Percentiles rank a stretch among this genome's conserved stretches.
phyloP scores from a whole-genome alignment of 2,329 filamentous ascomycete species.

The Simplicillium aogashimaense region DNA sequence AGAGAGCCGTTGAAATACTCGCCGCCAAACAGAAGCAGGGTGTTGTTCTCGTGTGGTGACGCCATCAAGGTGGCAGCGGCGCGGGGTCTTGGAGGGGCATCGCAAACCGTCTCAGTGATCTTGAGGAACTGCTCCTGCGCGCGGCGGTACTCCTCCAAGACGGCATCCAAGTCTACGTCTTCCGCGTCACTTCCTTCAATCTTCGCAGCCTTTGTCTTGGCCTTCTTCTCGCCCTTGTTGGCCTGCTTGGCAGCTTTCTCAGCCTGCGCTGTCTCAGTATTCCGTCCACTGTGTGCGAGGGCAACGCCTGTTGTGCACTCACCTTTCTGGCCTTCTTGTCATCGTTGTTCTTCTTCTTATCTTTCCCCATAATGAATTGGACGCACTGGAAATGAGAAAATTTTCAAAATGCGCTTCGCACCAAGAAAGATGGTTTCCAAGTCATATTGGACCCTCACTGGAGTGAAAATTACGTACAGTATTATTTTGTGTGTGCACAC shows the following conservation, averaged over 20 bases:
- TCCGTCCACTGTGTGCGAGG: background rate
- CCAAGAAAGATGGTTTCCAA: too few species aligned
- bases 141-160: slow-evolving; percentile 85
- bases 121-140: slow-evolving; percentile 92
- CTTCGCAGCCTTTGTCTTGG: slow-evolving; percentile 60
- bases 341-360: slow-evolving; percentile 39
- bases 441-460: too few species aligned
- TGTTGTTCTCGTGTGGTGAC: slow-evolving; percentile 76
- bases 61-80: slow-evolving; percentile 75
- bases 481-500: slow-evolving; percentile 6
- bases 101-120: slow-evolving; percentile 69
- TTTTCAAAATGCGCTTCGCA: too few species aligned
- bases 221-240: slow-evolving; percentile 83
- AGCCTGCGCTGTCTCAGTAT: slow-evolving; percentile 21
- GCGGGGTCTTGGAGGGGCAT: slow-evolving; percentile 65
- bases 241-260: slow-evolving; percentile 70
- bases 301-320: slow-evolving; percentile 10
- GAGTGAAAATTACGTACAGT: too few species aligned
- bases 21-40: slow-evolving; percentile 84
- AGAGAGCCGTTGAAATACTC: slow-evolving; percentile 92
- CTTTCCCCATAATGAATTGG: slow-evolving; percentile 21
- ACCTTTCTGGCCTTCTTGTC: slow-evolving; percentile 42
- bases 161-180: slow-evolving; percentile 85
- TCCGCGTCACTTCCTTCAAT: slow-evolving; percentile 78
- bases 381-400: too few species aligned